Percentiles rank a stretch among this genome's conserved stretches.
phyloP scores from a whole-genome alignment of 345 rosid genomes.

The Combretum micranthum region DNA sequence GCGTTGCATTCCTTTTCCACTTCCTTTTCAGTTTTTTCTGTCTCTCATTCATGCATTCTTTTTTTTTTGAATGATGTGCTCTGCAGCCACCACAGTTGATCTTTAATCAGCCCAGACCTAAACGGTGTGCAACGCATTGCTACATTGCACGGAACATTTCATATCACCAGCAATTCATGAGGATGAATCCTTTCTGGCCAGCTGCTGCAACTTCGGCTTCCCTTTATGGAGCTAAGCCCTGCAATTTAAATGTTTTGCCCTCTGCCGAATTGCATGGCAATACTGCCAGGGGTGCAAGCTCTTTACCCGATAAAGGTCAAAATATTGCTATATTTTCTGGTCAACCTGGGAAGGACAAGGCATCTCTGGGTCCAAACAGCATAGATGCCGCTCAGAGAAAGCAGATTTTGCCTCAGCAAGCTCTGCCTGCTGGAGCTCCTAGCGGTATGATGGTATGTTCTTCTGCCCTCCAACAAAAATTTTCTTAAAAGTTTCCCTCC shows the following conservation, averaged over 20 bases:
- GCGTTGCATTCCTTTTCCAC: not conserved
- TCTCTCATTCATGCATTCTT: not conserved
- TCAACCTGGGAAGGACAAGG: conserved; percentile 42
- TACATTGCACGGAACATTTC: conserved; percentile 79
- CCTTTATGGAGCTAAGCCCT: conserved; percentile 64
- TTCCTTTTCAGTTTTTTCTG: not conserved
- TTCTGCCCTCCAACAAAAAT: not conserved
- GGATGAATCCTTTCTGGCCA: conserved; percentile 91
- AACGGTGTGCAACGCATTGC: conserved; percentile 92
- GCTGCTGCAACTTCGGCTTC: conserved; percentile 75
- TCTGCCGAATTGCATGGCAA: conserved; percentile 61
- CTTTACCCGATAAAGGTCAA: conserved; percentile 56
- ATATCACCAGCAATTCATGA: conserved; percentile 63
- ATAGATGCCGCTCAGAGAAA: conserved; percentile 70
- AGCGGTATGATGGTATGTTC: conserved; percentile 63
- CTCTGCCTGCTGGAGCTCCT: conserved; percentile 71
- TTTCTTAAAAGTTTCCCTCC: not conserved
- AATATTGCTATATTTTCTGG: conserved; percentile 37
- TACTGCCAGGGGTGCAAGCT: conserved; percentile 41
- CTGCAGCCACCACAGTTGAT: conserved; percentile 71
- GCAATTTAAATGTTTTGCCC: conserved; percentile 68
- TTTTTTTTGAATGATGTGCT: not conserved
- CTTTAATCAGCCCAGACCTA: conserved; percentile 72
- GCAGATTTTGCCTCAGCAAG: conserved; percentile 78
- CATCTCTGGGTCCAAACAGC: conserved; percentile 40